Evolutionary conservation across 179 eudicot genomes (phyloP).

Genomic region (Pouteria campechiana): DNA sequence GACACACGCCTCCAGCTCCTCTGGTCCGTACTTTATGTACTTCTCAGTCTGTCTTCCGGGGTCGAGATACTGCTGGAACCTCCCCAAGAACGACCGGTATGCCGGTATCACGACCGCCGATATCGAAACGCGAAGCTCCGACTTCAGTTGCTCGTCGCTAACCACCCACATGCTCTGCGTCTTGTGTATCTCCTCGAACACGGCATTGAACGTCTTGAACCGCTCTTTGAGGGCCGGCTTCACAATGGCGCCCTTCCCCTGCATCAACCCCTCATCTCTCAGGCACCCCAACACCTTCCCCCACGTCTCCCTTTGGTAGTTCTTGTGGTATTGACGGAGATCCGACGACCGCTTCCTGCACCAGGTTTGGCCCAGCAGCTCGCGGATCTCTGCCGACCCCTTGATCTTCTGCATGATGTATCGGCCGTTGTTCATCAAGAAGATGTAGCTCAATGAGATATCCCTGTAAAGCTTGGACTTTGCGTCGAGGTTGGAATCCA

Average conservation of each 20-base stretch:
- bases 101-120: conserved; percentile 75
- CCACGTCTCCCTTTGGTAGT: conserved; percentile 67
- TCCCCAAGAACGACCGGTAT: conserved; percentile 49
- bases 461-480: conserved; percentile 70
- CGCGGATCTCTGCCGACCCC: conserved; percentile 37
- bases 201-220: conserved; percentile 57
- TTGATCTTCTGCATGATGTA: conserved; percentile 62
- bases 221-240: conserved; percentile 63
- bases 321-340: conserved; percentile 48
- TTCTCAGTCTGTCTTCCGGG: conserved; percentile 77
- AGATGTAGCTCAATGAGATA: conserved; percentile 33
- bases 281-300: conserved; percentile 37
- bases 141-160: conserved; percentile 70
- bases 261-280: conserved; percentile 38
- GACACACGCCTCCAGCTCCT: conserved; percentile 51
- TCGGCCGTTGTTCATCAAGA: conserved; percentile 79
- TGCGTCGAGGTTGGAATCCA: conserved; percentile 41
- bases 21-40: conserved; percentile 68
- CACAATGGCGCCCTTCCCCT: conserved; percentile 43
- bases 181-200: conserved; percentile 62
- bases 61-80: conserved; percentile 46
- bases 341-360: conserved; percentile 52
- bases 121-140: conserved; percentile 77
- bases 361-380: conserved; percentile 53
- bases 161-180: conserved; percentile 65